A percentile compares a stretch with the other conserved stretches of the same genome.
These are phyloP conservation scores for Paramecium pentaurelia DNA, from an alignment of 73 alveolate species.

Conservation along the genomic window DNA sequence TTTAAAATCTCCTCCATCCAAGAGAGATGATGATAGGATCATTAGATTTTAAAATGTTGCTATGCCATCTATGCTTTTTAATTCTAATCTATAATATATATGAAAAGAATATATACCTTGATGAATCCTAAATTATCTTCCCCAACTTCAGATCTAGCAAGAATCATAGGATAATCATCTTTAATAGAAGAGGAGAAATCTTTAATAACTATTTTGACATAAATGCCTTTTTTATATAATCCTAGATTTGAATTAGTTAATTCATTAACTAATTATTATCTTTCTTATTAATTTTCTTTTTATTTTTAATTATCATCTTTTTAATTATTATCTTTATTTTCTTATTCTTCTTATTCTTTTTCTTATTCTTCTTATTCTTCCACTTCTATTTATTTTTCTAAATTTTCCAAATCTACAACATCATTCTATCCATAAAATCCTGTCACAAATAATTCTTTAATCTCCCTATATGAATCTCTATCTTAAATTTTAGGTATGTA, in stretches of 20 bases:
- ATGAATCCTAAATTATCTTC: constrained; percentile 78
- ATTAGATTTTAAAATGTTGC: constrained; percentile 94
- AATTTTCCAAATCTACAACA: constrained; percentile 62
- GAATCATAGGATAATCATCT: constrained; percentile 46
- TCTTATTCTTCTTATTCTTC: constrained; percentile 14
- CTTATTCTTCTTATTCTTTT: constrained; percentile 56
- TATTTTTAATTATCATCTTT: constrained; percentile 58
- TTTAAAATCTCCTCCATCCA: constrained; percentile 99
- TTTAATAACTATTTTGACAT: constrained; percentile 88
- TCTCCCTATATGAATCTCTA: neutral
- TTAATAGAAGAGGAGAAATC: constrained; percentile 36
- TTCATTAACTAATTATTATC: constrained; percentile 37
- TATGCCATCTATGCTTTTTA: constrained; percentile 98
- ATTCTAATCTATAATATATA: constrained; percentile 8
- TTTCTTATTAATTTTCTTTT: constrained; percentile 13
- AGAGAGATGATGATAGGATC: constrained; percentile 97
- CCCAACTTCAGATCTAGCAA: constrained; percentile 67
- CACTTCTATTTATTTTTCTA: constrained; percentile 69
- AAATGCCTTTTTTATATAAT: constrained; percentile 79
- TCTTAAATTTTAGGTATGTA: constrained; percentile 28
- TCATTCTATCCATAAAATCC: constrained; percentile 16
- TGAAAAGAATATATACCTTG: constrained; percentile 66
- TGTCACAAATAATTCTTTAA: constrained; percentile 16
- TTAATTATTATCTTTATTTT: constrained; percentile 57
- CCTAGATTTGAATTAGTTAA: constrained; percentile 55